Evolutionary conservation across 2,329 filamentous ascomycete genomes (phyloP).

Genomic region (Pseudocercospora fuligena): DNA sequence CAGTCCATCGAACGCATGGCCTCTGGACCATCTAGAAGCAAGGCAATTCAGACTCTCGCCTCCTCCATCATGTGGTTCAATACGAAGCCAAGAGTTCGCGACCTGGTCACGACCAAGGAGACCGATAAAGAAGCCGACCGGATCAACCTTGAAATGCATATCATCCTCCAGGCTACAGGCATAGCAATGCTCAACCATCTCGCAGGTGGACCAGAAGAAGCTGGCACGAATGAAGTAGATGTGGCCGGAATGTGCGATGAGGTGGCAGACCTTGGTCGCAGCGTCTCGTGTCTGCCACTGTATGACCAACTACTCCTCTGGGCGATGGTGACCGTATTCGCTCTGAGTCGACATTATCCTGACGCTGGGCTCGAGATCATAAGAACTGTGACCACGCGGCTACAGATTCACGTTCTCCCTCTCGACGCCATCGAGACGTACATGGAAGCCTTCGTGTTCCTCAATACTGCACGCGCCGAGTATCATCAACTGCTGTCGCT

Average conservation of each 20-base stretch:
- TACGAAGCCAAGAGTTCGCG: constrained; percentile 9
- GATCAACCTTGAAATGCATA: constrained; percentile 23
- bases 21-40: neutral
- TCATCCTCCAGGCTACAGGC: constrained; percentile 24
- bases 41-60: constrained; percentile 13
- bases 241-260: constrained; percentile 22
- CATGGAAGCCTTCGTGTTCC: constrained; percentile 21
- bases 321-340: constrained; percentile 24
- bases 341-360: constrained; percentile 16
- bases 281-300: constrained; percentile 17
- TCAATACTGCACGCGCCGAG: constrained; percentile 20
- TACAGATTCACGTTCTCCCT: constrained; percentile 13
- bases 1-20: constrained; percentile 14
- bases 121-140: constrained; percentile 22
- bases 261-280: constrained; percentile 17
- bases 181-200: constrained; percentile 22
- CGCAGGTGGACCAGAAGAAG: constrained; percentile 8
- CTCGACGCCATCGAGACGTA: constrained; percentile 14
- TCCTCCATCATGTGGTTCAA: constrained; percentile 18
- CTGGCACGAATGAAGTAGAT: constrained; percentile 19
- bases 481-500: constrained; percentile 15
- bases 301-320: constrained; percentile 23
- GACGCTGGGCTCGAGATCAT: constrained; percentile 17
- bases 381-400: neutral
- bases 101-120: constrained; percentile 4